Percentiles rank a stretch among this genome's conserved stretches.
Evolutionary conservation across 2,329 filamentous ascomycete species (phyloP).

Genomic region (Ophiostoma australiae): DNA sequence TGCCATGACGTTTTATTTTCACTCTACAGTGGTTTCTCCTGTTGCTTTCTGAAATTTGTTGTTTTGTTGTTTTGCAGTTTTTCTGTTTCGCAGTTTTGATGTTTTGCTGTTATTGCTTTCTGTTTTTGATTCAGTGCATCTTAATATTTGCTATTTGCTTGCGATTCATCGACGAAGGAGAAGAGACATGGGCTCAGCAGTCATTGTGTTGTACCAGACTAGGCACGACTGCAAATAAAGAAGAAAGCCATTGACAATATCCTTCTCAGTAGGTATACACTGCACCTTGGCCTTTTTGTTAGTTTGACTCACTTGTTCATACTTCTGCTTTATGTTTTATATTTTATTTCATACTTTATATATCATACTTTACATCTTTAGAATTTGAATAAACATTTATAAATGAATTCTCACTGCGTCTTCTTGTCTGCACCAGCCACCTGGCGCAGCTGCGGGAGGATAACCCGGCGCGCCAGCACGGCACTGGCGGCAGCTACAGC

Average conservation of each 20-base stretch:
- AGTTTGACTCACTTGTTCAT: too few relatives aligned
- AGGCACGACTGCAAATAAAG: not conserved
- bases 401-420: not conserved
- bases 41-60: not conserved
- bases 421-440: conserved; percentile 24
- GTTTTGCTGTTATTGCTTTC: not conserved
- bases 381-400: not conserved
- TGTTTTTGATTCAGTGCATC: not conserved
- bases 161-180: not conserved
- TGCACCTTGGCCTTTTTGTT: too few relatives aligned
- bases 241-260: not conserved
- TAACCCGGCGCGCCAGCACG: conserved; percentile 41
- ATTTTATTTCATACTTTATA: too few relatives aligned
- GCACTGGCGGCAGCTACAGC: conserved; percentile 49
- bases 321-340: too few relatives aligned
- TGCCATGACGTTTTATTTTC: not conserved
- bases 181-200: not conserved
- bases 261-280: too few relatives aligned
- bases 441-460: conserved; percentile 34
- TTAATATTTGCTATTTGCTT: not conserved
- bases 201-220: not conserved
- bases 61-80: not conserved
- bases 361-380: not conserved
- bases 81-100: not conserved
- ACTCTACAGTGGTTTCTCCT: not conserved